A percentile compares a stretch with the other conserved stretches of the same genome.
Conservation (phyloP, 1,139 yeast genomes). For the Kazachstania sp. region DNA sequence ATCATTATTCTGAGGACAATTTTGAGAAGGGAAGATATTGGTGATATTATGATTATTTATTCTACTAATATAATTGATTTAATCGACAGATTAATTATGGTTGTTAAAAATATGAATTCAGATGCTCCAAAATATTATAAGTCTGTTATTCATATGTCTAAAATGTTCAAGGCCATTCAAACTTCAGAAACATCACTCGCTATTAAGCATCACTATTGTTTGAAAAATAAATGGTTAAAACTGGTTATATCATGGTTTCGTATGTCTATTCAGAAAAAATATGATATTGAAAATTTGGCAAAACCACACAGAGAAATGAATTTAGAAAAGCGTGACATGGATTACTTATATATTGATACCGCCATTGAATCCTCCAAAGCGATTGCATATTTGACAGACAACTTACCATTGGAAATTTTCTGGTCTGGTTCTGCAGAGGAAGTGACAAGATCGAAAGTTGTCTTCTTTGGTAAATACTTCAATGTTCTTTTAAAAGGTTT, state of each 20-base stretch:
- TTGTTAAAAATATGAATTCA: constrained; percentile 32
- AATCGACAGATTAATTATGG: constrained; percentile 33
- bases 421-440: constrained; percentile 53
- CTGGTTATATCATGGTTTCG: constrained; percentile 63
- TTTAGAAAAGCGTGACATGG: constrained; percentile 36
- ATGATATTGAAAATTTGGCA: constrained; percentile 29
- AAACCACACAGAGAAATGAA: constrained; percentile 30
- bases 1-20: constrained; percentile 36
- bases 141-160: constrained; percentile 52
- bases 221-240: constrained; percentile 55
- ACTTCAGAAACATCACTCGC: constrained; percentile 36
- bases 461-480: constrained; percentile 65
- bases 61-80: constrained; percentile 36
- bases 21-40: constrained; percentile 35
- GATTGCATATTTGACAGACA: constrained; percentile 46
- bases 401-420: constrained; percentile 53
- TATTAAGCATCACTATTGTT: constrained; percentile 47
- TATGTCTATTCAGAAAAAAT: constrained; percentile 35
- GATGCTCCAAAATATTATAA: constrained; percentile 38
- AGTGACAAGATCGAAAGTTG: constrained; percentile 48
- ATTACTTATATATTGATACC: constrained; percentile 52
- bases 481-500: constrained; percentile 61
- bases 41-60: constrained; percentile 32
- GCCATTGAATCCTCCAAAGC: constrained; percentile 60
- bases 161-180: constrained; percentile 45